These are phyloP conservation scores for carrot (Daucus carota) DNA, from an alignment of 129 eudicot genomes.

Conservation along the genomic window DH1_v3.0 NC_030383.2:53269001-53269500, in stretches of 20 bases:
- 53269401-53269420: background rate
- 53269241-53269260: background rate
- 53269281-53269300: no score
- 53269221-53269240: background rate
- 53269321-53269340: background rate
- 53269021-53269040: conserved; percentile 95
- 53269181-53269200: background rate
- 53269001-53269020: conserved; percentile 88
- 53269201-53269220: background rate
- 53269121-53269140: background rate
- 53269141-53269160: background rate
- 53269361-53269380: background rate
- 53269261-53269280: background rate
- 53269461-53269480: background rate
- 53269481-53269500: background rate
- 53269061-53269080: background rate
- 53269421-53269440: background rate
- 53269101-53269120: background rate
- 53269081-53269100: background rate
- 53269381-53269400: background rate
- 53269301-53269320: no score
- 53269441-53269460: background rate
- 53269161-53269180: background rate
- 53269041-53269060: conserved; percentile 71
- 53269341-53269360: background rate